phyloP scores from a whole-genome alignment of 2,329 filamentous ascomycete species.

The Microsporum canis region DNA sequence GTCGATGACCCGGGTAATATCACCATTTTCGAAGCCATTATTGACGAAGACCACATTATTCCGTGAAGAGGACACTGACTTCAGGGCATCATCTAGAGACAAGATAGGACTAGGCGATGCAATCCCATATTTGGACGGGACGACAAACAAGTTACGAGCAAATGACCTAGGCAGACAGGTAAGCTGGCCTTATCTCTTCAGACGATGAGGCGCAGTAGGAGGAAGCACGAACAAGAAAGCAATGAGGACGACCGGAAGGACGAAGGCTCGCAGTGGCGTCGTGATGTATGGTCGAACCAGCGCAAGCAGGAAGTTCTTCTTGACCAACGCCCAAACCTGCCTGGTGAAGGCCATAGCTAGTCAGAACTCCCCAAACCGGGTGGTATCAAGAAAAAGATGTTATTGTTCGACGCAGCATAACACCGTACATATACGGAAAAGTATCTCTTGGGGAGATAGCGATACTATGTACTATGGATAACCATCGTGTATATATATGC shows the following conservation, averaged over 20 bases:
- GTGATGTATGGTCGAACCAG: constrained; percentile 44
- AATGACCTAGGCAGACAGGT: constrained; percentile 41
- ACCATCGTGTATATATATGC: neutral
- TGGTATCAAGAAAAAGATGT: neutral
- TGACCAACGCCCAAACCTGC: constrained; percentile 46
- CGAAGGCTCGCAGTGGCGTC: constrained; percentile 44
- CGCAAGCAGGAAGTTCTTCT: constrained; percentile 47
- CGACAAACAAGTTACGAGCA: constrained; percentile 72
- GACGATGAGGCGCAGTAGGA: neutral
- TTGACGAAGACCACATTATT: constrained; percentile 69
- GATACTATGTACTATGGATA: neutral
- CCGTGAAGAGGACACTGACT: constrained; percentile 46
- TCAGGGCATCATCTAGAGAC: constrained; percentile 53
- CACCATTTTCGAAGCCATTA: constrained; percentile 55
- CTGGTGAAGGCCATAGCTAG: constrained; percentile 26
- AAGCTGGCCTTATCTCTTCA: neutral
- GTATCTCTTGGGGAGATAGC: neutral
- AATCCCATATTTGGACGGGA: constrained; percentile 64
- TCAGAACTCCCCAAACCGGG: neutral
- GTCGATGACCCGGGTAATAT: constrained; percentile 61
- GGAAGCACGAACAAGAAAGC: constrained; percentile 28
- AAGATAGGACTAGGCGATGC: constrained; percentile 51
- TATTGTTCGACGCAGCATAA: neutral
- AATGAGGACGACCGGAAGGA: constrained; percentile 46
- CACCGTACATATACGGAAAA: neutral